Base-by-base conservation (phyloP, 345 rosid species). In the Physaria fendleri region DNA sequence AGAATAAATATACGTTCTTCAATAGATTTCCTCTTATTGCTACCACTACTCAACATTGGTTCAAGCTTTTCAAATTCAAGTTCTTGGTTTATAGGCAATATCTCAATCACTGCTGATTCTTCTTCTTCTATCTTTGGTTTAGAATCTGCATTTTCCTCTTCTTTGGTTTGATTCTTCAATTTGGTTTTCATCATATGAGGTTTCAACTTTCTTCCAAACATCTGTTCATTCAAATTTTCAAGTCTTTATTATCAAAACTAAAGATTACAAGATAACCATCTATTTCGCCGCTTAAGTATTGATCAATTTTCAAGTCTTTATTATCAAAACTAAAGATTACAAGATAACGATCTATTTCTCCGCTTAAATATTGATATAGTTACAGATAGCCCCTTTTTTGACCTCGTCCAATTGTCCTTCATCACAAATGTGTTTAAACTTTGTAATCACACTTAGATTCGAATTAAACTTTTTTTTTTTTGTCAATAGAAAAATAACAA, bases 161-260 rank as follows among this genome's bases (percentile, higher is more conserved):
- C 48, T 35, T 45, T 30, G 6, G 4, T 59, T 20, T 59, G 42
- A 42, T 68, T 68, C 69, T 70, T 62, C 46, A 62, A 6, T 24
- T 71, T 71, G 12, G 70, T 64, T 64, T 65, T 71, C 71, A 71
- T 56, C 71, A 71, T 57, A 64, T 71, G 91, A 22, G 96, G 86
- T 71, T 57, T 81, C 5, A 91, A 83, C 71, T 83, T 77, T 83
- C 94, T 81, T 85, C 89, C 46, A 88, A 69, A 47, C 97, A 90
- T 51, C 92, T 87, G 73, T 40, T 22, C n/a, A 9, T 49, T 29
- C 35, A 42, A 21, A 1, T 33, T 43, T 12, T n/a, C 29, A 37
- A 12, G 17, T 32, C 11, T 14, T n/a, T 25, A 8, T 9, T 5
- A 12, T 39, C 34, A 66, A n/a, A 11, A 47, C 17, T 8, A 20